Base-by-base conservation (phyloP, 2,329 filamentous ascomycete genomes). In the Colletotrichum spaethianum region DNA sequence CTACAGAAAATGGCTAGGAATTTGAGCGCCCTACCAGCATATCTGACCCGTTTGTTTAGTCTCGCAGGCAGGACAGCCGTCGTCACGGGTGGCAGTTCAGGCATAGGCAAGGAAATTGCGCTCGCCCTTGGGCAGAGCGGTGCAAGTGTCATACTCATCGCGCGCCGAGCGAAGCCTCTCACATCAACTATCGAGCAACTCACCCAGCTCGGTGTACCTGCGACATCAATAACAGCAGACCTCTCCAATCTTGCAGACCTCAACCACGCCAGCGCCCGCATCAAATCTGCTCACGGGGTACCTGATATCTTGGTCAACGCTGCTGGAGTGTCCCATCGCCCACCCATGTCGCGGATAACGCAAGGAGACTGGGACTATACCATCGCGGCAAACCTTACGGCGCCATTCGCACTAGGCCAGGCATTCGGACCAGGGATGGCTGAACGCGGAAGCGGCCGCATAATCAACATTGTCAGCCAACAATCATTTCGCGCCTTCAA, bases 231-330 rank as follows among this genome's bases (percentile, higher is more conserved):
- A 33, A 65, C 73, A 0, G 61, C 71, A 3, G 76, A 78, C 55
- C 71, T 77, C n/a, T 23, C 72, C 4, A 61, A 75, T 1, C 73
- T 75, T 1, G 74, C 75, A 1, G 74, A 75, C 0, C 77, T 82
- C 23, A 70, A 71, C 2, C 50, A 74, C 8, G 75, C 75, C 64
- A 67, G 75, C 33, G 48, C 71, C 11, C 50, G 70, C 0, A 65
- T 74, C 67, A 67, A 61, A 26, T 56, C 67, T 2, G 57, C 73
- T 9, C 60, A 78, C 28, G 80, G 79, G 0, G 67, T 75, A 0
- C 80, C 79, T 0, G 78, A 81, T 64, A 81, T 82, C 4, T 74
- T 82, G 8, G 67, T 82, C 23, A 82, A 82, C 20, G 78, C 80
- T 0, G 80, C 80, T 0, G 79, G 78, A 1, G 74, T 79, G 8